These are phyloP conservation scores for Hyaloscypha finlandica DNA, from an alignment of 495 filamentous ascomycete genomes.

Conservation along the genomic window DNA sequence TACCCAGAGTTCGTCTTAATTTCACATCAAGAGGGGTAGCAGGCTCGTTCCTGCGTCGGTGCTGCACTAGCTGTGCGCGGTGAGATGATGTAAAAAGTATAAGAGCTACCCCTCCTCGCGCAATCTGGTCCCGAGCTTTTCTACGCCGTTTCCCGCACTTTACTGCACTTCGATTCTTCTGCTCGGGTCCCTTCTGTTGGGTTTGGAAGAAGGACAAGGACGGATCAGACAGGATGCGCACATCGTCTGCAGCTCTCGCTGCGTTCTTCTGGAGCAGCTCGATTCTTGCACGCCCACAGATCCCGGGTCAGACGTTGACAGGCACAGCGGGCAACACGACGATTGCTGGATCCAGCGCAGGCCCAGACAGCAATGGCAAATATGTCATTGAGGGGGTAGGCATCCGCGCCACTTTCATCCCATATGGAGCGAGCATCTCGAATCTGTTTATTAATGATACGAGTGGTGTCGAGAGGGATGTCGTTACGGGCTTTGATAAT, in stretches of 20 bases:
- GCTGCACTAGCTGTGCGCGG: background rate
- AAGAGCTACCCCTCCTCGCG: constrained; percentile 20
- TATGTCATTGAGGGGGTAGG: constrained; percentile 74
- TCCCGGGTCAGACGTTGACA: constrained; percentile 22
- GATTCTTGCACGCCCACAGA: constrained; percentile 18
- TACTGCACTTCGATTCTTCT: background rate
- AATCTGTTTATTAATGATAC: constrained; percentile 75
- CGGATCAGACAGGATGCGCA: constrained; percentile 18
- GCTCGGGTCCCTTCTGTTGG: constrained; percentile 11
- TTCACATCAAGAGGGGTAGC: background rate
- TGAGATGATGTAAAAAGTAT: background rate
- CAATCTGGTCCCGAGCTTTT: constrained; percentile 5
- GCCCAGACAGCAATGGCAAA: constrained; percentile 53
- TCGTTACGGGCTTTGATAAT: constrained; percentile 80
- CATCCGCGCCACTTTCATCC: constrained; percentile 72
- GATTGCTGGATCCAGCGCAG: constrained; percentile 21
- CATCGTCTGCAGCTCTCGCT: background rate
- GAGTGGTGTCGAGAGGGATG: constrained; percentile 62
- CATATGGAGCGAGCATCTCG: constrained; percentile 77
- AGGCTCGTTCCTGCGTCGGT: background rate
- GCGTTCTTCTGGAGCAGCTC: constrained; percentile 1
- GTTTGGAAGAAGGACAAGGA: background rate
- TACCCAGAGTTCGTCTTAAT: background rate
- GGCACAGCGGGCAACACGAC: constrained; percentile 28
- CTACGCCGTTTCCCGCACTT: background rate